These are phyloP conservation scores for Pochonia chlamydosporia DNA, from an alignment of 2,329 filamentous ascomycete species.

Conservation along the genomic window DNA sequence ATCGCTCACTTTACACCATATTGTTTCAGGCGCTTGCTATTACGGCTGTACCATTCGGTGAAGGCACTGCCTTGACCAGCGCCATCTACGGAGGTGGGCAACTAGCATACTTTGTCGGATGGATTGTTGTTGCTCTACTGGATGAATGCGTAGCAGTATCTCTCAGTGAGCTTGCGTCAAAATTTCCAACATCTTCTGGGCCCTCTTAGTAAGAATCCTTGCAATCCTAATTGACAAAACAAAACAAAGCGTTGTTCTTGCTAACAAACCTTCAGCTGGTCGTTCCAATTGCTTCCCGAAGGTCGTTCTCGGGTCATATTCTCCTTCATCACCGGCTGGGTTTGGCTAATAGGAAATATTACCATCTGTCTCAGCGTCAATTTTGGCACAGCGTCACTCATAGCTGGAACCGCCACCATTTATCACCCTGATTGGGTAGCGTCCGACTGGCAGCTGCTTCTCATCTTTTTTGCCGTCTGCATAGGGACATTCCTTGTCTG, in stretches of 20 bases:
- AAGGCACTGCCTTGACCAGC: constrained; percentile 4
- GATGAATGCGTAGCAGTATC: constrained; percentile 7
- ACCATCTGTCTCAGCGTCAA: constrained; percentile 60
- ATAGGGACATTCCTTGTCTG: constrained; percentile 38
- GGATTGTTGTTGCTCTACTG: constrained; percentile 8
- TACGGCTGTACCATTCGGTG: constrained; percentile 15
- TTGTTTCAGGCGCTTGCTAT: constrained; percentile 22
- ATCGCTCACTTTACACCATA: constrained; percentile 21
- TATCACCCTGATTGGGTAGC: constrained; percentile 9
- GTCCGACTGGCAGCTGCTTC: constrained; percentile 47
- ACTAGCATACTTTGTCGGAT: constrained; percentile 7
- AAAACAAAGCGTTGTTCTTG: too few relatives aligned
- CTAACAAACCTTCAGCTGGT: too few relatives aligned
- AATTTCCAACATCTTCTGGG: constrained; percentile 10
- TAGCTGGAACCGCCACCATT: constrained; percentile 10
- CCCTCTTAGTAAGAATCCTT: constrained; percentile 12
- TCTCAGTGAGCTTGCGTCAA: constrained; percentile 9
- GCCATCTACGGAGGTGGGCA: constrained; percentile 6
- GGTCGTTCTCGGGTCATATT: constrained; percentile 11
- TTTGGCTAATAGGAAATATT: constrained; percentile 70
- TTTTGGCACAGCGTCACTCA: constrained; percentile 57
- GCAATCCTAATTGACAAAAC: constrained; percentile 22
- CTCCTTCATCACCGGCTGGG: constrained; percentile 65
- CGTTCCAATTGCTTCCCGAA: too few relatives aligned
- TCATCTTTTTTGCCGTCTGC: constrained; percentile 58